A percentile compares a stretch with the other conserved stretches of the same genome.
Evolutionary conservation across 2,329 filamentous ascomycete genomes (phyloP).

Genomic region (Epichloe glyceriae): DNA sequence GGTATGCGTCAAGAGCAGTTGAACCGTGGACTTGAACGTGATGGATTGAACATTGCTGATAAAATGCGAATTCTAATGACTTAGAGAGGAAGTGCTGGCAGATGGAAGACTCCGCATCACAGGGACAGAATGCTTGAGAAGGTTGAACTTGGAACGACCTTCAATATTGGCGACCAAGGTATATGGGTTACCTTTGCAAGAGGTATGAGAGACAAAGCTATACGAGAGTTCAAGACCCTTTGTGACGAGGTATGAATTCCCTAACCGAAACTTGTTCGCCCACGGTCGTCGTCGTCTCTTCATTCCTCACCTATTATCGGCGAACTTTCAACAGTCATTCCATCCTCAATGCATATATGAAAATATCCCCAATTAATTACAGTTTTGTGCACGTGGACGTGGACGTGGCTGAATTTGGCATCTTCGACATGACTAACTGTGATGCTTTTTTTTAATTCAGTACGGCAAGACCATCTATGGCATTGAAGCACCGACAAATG

Average conservation of each 20-base stretch:
- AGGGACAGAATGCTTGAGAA: conserved; percentile 32
- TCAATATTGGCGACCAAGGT: conserved; percentile 58
- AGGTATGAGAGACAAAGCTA: conserved; percentile 56
- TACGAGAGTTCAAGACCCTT: conserved; percentile 51
- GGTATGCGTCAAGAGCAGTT: conserved; percentile 14
- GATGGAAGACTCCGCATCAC: conserved; percentile 50
- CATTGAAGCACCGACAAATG: conserved; percentile 26
- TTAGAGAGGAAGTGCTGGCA: conserved; percentile 37
- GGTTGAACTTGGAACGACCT: conserved; percentile 27
- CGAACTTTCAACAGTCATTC: background rate
- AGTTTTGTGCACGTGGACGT: background rate
- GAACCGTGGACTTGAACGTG: background rate
- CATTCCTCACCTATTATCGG: background rate
- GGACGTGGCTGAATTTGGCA: background rate
- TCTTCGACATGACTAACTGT: background rate
- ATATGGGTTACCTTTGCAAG: conserved; percentile 70
- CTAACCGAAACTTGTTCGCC: background rate
- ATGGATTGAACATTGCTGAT: background rate
- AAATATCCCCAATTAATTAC: too few species aligned
- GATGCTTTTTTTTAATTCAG: conserved; percentile 22
- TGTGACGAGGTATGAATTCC: conserved; percentile 48
- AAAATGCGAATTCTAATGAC: conserved; percentile 10
- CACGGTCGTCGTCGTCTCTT: background rate
- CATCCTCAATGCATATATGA: background rate
- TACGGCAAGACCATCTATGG: conserved; percentile 52